Evolutionary conservation across 306 rosid genomes (phyloP), one percentile per base, ranked within the genome.

Genomic region (Alnus glutinosa): DNA sequence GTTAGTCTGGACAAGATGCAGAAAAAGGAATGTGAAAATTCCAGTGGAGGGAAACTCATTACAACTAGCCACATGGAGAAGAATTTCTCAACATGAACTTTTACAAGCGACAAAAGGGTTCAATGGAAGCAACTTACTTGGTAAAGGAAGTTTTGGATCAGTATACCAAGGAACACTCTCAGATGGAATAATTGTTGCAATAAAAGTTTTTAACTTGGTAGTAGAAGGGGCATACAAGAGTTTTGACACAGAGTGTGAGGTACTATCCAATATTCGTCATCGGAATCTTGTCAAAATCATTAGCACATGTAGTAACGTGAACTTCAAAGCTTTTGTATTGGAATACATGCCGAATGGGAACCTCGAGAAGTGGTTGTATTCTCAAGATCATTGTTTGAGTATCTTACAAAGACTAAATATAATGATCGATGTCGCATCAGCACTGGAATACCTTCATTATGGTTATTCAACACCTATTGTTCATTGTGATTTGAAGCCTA

Each of bases 391-490:
- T 16, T 73, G 64, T 23, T 74, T 82, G 28, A 68, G 74, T 68
- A 47, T 82, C 79, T 55, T 73, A 47, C 76, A 82, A 74, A 77
- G 86, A 58, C 51, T 82, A 55, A 57, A 59, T 16, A 78, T 82
- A 77, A 78, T 82, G 82, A 52, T 82, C 18, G 79, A 82, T 74
- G 79, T 82, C 16, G 82, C 85, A 14, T 55, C 39, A 66, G 79
- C 85, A 37, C 52, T 82, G 55, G 82, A 78, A 57, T 78, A 82
- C 58, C 79, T 82, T 11, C 86, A 82, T 58, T 71, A 78, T 39
- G 82, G 82, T 73, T 73, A 68, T 82, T 73, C 82, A 67, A 57
- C 52, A 19, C 58, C 69, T 30, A 71, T 78, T 15, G 86, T 78
- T 78, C 82, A 82, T 64, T 77, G 81, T 7, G 85, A 82, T 69